Conservation (phyloP, 2,329 filamentous ascomycete genomes). For the Mycosphaerella sp. region DNA sequence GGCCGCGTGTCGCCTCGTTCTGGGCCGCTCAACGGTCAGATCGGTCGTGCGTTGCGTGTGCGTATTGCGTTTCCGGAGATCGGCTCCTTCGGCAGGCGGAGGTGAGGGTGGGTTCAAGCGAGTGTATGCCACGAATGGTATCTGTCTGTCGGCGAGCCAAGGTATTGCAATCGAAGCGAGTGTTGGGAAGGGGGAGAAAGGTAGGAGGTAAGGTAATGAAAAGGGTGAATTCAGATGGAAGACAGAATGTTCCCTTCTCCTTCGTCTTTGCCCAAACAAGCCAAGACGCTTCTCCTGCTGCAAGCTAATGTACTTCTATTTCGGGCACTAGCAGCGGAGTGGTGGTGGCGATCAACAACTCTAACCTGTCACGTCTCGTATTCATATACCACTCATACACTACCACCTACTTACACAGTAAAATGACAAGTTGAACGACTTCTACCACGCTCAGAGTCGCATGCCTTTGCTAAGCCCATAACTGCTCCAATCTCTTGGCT, state of each 20-base stretch:
- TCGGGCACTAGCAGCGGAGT: not conserved
- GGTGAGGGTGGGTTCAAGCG: not conserved
- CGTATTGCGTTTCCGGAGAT: not conserved
- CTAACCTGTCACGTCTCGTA: not conserved
- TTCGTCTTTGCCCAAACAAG: not conserved
- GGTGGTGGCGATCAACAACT: not conserved
- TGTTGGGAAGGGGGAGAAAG: not conserved
- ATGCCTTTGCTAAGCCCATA: no score
- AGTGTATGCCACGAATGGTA: no score
- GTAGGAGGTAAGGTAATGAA: not conserved
- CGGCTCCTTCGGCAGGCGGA: not conserved
- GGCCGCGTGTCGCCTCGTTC: conserved; percentile 18
- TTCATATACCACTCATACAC: not conserved
- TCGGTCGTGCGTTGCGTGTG: conserved; percentile 1
- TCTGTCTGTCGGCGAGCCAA: no score
- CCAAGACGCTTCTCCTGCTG: not conserved
- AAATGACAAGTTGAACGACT: no score
- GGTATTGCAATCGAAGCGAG: not conserved
- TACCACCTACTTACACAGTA: no score
- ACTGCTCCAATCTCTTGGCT: no score
- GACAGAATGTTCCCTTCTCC: not conserved
- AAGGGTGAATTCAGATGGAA: not conserved
- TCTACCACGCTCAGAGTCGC: no score
- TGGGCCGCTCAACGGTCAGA: conserved; percentile 6
- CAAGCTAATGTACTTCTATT: not conserved